A percentile compares a stretch with the other conserved stretches of the same genome.
Conservation (phyloP, 345 rosid genomes). For the Draba incana region DNA sequence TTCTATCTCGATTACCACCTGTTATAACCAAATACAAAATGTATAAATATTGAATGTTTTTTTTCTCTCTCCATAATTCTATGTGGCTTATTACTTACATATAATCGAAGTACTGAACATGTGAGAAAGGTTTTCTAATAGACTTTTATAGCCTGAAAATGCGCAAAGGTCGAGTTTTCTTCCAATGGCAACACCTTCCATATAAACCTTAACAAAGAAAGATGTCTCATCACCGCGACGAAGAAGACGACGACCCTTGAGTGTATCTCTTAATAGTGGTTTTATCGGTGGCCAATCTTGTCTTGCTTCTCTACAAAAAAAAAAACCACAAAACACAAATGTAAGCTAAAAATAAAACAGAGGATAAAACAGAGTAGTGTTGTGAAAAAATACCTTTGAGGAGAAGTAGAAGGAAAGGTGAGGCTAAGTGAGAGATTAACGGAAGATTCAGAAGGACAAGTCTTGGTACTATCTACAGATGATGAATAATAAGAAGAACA, state of each 20-base stretch:
- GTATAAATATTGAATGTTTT: background rate
- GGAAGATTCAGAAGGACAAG: conserved; percentile 33
- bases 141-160: conserved; percentile 47
- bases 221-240: conserved; percentile 27
- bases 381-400: conserved; percentile 38
- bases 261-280: conserved; percentile 27
- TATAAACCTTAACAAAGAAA: conserved; percentile 63
- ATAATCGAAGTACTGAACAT: conserved; percentile 49
- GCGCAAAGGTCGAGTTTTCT: conserved; percentile 64
- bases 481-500: conserved; percentile 41
- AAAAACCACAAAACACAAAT: background rate
- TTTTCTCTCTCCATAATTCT: background rate
- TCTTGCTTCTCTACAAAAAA: conserved; percentile 29
- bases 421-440: conserved; percentile 45
- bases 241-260: conserved; percentile 39
- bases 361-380: conserved; percentile 29
- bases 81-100: conserved; percentile 38
- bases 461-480: conserved; percentile 40
- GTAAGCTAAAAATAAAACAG: background rate
- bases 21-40: background rate
- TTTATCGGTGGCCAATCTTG: conserved; percentile 44
- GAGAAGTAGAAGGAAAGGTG: conserved; percentile 38
- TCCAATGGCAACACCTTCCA: conserved; percentile 71
- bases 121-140: conserved; percentile 38
- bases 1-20: conserved; percentile 37